Evolutionary conservation across 2,329 filamentous ascomycete species (phyloP).

Genomic region (Penicillium sclerotiorum): DNA sequence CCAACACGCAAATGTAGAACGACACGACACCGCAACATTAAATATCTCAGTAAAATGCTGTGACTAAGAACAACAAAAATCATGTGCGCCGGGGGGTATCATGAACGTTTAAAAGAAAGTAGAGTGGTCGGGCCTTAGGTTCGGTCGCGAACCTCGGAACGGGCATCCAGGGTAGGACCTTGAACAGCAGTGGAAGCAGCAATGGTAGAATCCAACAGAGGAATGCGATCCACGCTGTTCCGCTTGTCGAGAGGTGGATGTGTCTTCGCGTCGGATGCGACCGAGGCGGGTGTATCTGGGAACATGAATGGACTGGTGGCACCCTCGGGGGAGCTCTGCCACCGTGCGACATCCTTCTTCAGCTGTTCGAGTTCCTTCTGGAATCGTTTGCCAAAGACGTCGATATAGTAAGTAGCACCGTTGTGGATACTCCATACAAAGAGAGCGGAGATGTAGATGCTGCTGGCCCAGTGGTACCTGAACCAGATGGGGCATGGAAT

Average conservation of each 20-base stretch:
- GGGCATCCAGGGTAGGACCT: conserved; percentile 10
- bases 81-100: conserved; percentile 18
- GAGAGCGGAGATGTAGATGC: conserved; percentile 74
- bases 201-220: conserved; percentile 36
- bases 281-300: conserved; percentile 27
- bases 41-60: background rate
- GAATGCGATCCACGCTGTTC: conserved; percentile 37
- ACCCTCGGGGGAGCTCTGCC: conserved; percentile 61
- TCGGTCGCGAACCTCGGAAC: conserved; percentile 28
- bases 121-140: conserved; percentile 17
- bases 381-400: conserved; percentile 95
- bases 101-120: conserved; percentile 14
- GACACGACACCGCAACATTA: background rate
- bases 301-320: conserved; percentile 32
- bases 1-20: no score
- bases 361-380: conserved; percentile 92
- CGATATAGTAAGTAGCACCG: conserved; percentile 95
- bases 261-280: conserved; percentile 23
- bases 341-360: conserved; percentile 84
- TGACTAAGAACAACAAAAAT: background rate
- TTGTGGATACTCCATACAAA: conserved; percentile 97
- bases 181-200: conserved; percentile 28
- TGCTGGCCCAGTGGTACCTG: conserved; percentile 78
- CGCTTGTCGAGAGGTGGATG: conserved; percentile 21
- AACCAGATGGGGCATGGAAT: conserved; percentile 95